These are phyloP conservation scores for Xylaria cubensis DNA, from an alignment of 495 filamentous ascomycete species.

Conservation along the genomic window DNA sequence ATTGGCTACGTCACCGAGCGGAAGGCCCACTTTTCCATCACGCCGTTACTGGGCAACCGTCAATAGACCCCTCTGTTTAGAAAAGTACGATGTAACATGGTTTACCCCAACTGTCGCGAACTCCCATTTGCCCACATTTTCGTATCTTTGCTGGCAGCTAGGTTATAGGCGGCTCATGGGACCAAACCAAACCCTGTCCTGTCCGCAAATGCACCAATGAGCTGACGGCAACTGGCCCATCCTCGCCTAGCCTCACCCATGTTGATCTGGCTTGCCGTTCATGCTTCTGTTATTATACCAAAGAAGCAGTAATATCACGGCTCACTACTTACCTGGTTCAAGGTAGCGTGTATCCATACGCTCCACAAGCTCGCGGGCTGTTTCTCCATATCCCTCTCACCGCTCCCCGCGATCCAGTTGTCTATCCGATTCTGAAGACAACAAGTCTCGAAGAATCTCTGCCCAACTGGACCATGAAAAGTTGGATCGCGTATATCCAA, in stretches of 20 bases:
- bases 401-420: constrained; percentile 11
- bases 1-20: constrained; percentile 6
- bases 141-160: constrained; percentile 19
- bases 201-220: constrained; percentile 15
- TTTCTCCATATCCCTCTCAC: constrained; percentile 15
- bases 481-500: constrained; percentile 17
- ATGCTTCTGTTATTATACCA: constrained; percentile 15
- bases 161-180: constrained; percentile 18
- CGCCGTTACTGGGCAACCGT: constrained; percentile 30
- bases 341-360: not conserved
- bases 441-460: constrained; percentile 18
- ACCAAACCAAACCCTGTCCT: constrained; percentile 10
- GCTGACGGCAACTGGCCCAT: not conserved
- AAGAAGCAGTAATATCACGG: constrained; percentile 8
- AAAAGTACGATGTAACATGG: constrained; percentile 24
- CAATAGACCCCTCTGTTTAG: constrained; percentile 31
- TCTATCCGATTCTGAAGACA: constrained; percentile 7
- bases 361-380: constrained; percentile 18
- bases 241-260: not conserved
- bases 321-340: not conserved
- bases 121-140: constrained; percentile 12
- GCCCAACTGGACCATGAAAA: constrained; percentile 5
- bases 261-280: constrained; percentile 1
- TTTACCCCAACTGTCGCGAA: constrained; percentile 11
- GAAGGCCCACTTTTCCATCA: not conserved